Evolutionary conservation across 352 stramenopile genomes (phyloP).

Genomic region (Nothophytophthora sp.): DNA sequence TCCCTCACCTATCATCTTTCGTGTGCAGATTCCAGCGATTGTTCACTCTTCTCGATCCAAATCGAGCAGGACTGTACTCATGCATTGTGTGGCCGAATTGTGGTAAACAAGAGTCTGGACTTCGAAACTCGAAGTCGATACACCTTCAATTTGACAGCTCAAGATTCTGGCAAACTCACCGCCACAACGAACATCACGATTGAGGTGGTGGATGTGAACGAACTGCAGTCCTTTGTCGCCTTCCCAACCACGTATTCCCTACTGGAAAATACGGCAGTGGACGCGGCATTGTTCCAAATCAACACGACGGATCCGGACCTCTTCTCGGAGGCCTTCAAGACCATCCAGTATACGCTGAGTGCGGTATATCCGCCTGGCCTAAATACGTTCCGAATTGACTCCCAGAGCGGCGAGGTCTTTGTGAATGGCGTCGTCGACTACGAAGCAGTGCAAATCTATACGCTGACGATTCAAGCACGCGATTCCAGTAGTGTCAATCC

Average conservation of each 20-base stretch:
- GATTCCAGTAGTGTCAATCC: conserved; percentile 31
- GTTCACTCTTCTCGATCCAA: conserved; percentile 33
- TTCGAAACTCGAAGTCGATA: conserved; percentile 45
- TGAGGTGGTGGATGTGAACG: conserved; percentile 54
- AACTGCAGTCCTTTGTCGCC: conserved; percentile 36
- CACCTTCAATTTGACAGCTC: conserved; percentile 33
- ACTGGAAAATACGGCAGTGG: conserved; percentile 28
- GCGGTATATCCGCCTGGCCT: conserved; percentile 31
- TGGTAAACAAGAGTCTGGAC: conserved; percentile 35
- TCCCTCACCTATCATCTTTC: conserved; percentile 41
- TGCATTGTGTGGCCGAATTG: conserved; percentile 37
- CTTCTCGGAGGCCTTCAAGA: conserved; percentile 24
- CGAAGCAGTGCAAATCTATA: conserved; percentile 46
- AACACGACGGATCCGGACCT: conserved; percentile 41
- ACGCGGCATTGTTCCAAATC: conserved; percentile 29
- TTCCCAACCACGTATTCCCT: conserved; percentile 30
- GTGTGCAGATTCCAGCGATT: conserved; percentile 32
- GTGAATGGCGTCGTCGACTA: conserved; percentile 42
- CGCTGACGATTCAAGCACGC: conserved; percentile 30
- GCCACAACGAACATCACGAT: conserved; percentile 25
- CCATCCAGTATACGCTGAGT: conserved; percentile 34
- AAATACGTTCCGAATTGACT: conserved; percentile 32
- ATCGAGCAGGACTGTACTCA: conserved; percentile 41
- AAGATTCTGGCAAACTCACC: conserved; percentile 27
- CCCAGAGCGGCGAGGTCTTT: conserved; percentile 28